Evolutionary conservation across 2,329 filamentous ascomycete genomes (phyloP).

Genomic region (Fusarium avenaceum): DNA sequence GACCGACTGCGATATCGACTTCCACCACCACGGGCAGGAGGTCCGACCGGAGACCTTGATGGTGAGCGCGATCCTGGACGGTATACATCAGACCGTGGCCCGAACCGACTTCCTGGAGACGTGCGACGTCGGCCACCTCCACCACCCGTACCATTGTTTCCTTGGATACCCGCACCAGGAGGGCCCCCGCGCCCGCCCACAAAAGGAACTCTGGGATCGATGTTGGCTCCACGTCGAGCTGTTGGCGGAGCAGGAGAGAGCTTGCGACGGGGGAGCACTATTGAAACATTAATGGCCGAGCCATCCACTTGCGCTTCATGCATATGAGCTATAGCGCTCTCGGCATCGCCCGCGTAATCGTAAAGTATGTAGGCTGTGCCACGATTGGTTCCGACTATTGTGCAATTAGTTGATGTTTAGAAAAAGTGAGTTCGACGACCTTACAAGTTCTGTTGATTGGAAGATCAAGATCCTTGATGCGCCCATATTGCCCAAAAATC

Average conservation of each 20-base stretch:
- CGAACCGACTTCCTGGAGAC: slow-evolving; percentile 56
- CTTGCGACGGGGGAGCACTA: slow-evolving; percentile 85
- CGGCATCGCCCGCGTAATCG: slow-evolving; percentile 80
- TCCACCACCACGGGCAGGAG: slow-evolving; percentile 52
- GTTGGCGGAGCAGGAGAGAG: slow-evolving; percentile 84
- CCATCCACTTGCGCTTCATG: slow-evolving; percentile 96
- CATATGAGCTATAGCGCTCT: slow-evolving; percentile 94
- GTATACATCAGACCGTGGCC: slow-evolving; percentile 68
- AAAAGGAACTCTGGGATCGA: slow-evolving; percentile 63
- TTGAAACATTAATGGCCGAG: slow-evolving; percentile 84
- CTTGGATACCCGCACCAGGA: slow-evolving; percentile 38
- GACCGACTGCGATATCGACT: slow-evolving; percentile 63
- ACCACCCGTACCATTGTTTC: slow-evolving; percentile 52
- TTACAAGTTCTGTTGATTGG: slow-evolving; percentile 89
- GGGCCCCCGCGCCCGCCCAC: slow-evolving; percentile 53
- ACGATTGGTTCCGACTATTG: slow-evolving; percentile 84
- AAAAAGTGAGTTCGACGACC: slow-evolving; percentile 49
- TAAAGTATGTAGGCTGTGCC: slow-evolving; percentile 95
- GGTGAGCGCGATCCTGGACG: slow-evolving; percentile 70
- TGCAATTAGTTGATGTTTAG: slow-evolving; percentile 29
- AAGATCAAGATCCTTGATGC: slow-evolving; percentile 87
- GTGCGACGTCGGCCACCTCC: slow-evolving; percentile 54
- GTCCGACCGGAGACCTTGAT: slow-evolving; percentile 59
- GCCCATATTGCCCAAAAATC: slow-evolving; percentile 91
- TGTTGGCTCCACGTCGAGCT: slow-evolving; percentile 72